Evolutionary conservation across 2,329 filamentous ascomycete genomes (phyloP).

Genomic region (Zasmidium cellare): DNA sequence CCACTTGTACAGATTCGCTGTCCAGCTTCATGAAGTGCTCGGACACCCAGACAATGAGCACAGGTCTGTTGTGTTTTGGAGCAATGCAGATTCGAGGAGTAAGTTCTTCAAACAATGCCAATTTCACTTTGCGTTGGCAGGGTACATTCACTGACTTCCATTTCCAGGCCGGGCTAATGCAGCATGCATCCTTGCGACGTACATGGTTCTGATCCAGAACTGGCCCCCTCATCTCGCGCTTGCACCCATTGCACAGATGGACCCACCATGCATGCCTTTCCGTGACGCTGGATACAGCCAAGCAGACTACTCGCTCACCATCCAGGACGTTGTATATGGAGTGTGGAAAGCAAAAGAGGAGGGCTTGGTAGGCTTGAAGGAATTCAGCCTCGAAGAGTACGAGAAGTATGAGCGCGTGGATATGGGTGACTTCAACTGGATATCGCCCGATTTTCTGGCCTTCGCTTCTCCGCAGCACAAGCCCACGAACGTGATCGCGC

Average conservation of each 20-base stretch:
- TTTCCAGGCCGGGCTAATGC: slow-evolving; percentile 79
- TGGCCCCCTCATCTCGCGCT: slow-evolving; percentile 96
- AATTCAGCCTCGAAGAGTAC: slow-evolving; percentile 96
- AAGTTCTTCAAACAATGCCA: slow-evolving; percentile 41
- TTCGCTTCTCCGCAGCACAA: slow-evolving; percentile 92
- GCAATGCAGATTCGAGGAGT: slow-evolving; percentile 87
- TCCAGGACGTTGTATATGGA: slow-evolving; percentile 97
- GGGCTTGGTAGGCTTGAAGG: slow-evolving; percentile 83
- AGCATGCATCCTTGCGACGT: slow-evolving; percentile 91
- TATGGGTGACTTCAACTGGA: slow-evolving; percentile 99
- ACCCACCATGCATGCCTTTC: slow-evolving; percentile 98
- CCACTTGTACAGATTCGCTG: slow-evolving; percentile 93
- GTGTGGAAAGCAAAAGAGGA: slow-evolving; percentile 99
- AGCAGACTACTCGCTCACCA: slow-evolving; percentile 91
- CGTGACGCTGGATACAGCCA: slow-evolving; percentile 97
- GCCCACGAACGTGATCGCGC: slow-evolving; percentile 70
- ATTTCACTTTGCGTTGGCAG: neutral
- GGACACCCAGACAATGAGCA: slow-evolving; percentile 89
- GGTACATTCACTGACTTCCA: slow-evolving; percentile 25
- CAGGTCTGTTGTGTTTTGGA: slow-evolving; percentile 93
- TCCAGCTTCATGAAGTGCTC: slow-evolving; percentile 92
- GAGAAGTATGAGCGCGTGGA: slow-evolving; percentile 94
- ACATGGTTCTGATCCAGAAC: slow-evolving; percentile 97
- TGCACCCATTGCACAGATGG: slow-evolving; percentile 92
- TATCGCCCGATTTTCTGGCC: slow-evolving; percentile 90